Evolutionary conservation across 805 yeast genomes (phyloP), one percentile per base, ranked within the genome.

Genomic region (Huiozyma naganishii): DNA sequence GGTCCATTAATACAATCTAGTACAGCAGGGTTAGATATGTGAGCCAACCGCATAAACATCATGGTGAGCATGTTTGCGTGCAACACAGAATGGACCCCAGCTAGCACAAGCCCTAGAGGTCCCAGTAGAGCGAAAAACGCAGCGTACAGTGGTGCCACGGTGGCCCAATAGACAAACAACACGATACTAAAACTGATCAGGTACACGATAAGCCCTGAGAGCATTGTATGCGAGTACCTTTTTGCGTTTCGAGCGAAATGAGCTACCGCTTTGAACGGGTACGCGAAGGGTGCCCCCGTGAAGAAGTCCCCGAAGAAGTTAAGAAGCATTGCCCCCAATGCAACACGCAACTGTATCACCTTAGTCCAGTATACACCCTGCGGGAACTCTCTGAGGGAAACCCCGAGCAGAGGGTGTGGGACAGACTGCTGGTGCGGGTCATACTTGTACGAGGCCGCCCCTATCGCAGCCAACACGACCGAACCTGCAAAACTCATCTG

Each of bases 401-500:
- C 29, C 7, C 48, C 43, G 17, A 49, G 41, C 30, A 44, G 48
- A 6, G 58, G 57, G 37, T 53, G 49, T 30, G 41, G 43, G 44
- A 51, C 52, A 29, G 41, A 53, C 37, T 38, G 44, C 37, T 59
- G 64, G n/a, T 49, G 43, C 30, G 50, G 44, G 36, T 53, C 61
- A 36, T 48, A 58, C 36, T 59, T 59, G 44, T 54, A 57, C 7
- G 48, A 45, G 8, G 57, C 36, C 8, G 56, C 64, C 11, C 64
- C 64, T 28, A 59, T 39, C 8, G 56, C 64, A 10, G 64, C 51
- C 23, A 59, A 41, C 6, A 52, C 35, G 36, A 60, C 48, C n/a
- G 62, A 50, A 13, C 57, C 59, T n/a, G 53, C 52, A 32, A 61
- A 52, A 51, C 64, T 58, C 66, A 61, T 61, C 23, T 17, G 23